Evolutionary conservation across 768 basidiomycete species (phyloP).

Genomic region (Exidia glandulosa): DNA sequence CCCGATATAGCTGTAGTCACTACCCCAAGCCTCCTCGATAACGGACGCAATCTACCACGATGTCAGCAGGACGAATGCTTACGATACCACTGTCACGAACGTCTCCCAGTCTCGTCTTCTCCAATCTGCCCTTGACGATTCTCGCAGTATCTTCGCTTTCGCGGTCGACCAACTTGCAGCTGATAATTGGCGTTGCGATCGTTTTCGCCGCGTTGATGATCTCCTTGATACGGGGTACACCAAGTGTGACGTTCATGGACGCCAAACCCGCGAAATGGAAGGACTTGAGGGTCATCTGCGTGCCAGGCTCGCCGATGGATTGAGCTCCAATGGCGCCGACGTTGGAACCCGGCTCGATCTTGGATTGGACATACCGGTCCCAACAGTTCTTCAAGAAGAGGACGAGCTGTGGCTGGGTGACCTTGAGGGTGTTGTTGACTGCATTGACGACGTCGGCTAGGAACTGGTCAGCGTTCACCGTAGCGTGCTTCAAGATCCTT

Average conservation of each 20-base stretch:
- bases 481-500: conserved; percentile 11
- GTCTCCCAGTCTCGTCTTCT: conserved; percentile 91
- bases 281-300: conserved; percentile 98
- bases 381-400: conserved; percentile 80
- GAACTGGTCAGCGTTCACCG: background rate
- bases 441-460: conserved; percentile 49
- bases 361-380: conserved; percentile 87
- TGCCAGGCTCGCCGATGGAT: conserved; percentile 98
- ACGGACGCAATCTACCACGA: conserved; percentile 67
- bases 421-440: conserved; percentile 82
- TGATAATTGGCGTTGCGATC: conserved; percentile 97
- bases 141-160: conserved; percentile 90
- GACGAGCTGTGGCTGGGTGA: conserved; percentile 69
- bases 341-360: conserved; percentile 96
- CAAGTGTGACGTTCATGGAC: conserved; percentile 98
- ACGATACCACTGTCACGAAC: conserved; percentile 32
- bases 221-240: conserved; percentile 99
- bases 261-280: conserved; percentile 99
- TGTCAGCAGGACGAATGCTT: too few relatives aligned
- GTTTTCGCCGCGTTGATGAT: conserved; percentile 98
- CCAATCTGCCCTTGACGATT: conserved; percentile 92
- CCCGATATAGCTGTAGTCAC: conserved; percentile 85
- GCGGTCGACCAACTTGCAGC: conserved; percentile 79
- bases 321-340: conserved; percentile 98
- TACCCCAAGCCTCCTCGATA: conserved; percentile 93